phyloP scores from a whole-genome alignment of 2,329 filamentous ascomycete genomes.

The Colletotrichum spaethianum region DNA sequence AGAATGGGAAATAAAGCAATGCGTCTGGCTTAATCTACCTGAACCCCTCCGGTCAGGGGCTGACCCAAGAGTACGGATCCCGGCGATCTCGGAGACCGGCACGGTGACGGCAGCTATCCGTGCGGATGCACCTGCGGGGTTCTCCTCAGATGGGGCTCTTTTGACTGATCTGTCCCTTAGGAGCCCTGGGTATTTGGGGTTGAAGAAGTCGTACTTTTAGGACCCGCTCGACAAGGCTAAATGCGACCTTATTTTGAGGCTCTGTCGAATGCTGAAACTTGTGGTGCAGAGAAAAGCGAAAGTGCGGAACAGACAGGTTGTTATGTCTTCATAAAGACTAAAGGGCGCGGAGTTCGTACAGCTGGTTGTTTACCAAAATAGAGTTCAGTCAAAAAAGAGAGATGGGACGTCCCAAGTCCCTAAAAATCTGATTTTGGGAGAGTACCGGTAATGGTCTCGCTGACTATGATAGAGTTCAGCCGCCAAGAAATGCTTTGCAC shows the following conservation, averaged over 20 bases:
- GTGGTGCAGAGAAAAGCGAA: neutral
- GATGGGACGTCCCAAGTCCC: too few relatives aligned
- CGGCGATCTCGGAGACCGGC: conserved; percentile 11
- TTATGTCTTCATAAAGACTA: too few relatives aligned
- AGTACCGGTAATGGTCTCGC: too few relatives aligned
- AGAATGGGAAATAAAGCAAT: neutral
- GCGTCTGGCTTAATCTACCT: conserved; percentile 3
- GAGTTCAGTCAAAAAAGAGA: conserved; percentile 22
- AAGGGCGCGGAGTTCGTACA: neutral
- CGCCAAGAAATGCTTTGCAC: conserved; percentile 27
- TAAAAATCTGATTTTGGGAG: too few relatives aligned
- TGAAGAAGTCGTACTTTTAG: neutral
- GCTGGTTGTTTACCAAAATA: conserved; percentile 8
- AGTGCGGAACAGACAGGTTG: neutral
- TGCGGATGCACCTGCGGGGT: conserved; percentile 7
- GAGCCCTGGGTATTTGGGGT: conserved; percentile 7
- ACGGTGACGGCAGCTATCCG: conserved; percentile 16
- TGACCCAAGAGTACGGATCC: conserved; percentile 7
- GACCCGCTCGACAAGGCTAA: conserved; percentile 5
- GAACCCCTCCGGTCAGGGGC: neutral
- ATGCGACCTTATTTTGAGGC: conserved; percentile 19
- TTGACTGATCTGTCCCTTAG: neutral
- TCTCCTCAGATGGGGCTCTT: neutral
- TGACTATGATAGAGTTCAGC: conserved; percentile 17
- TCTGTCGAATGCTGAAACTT: neutral